Evolutionary conservation across 2,329 filamentous ascomycete species (phyloP).

Genomic region (Nothopassalora personata): DNA sequence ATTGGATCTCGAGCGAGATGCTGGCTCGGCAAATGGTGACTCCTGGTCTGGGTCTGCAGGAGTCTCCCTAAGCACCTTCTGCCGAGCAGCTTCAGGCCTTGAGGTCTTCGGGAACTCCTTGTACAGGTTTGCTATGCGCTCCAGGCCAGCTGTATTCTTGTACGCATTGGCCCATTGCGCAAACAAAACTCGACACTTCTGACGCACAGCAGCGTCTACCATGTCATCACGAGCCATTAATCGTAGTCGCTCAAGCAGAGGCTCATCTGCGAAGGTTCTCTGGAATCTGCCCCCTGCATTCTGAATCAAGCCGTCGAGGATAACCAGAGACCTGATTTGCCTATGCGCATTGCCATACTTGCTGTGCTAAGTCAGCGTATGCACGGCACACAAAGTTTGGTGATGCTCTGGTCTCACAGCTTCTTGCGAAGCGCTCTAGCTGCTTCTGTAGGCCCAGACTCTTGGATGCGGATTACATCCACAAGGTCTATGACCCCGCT

Average conservation of each 20-base stretch:
- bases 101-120: slow-evolving; percentile 62
- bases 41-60: slow-evolving; percentile 56
- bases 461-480: slow-evolving; percentile 86
- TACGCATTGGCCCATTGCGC: slow-evolving; percentile 80
- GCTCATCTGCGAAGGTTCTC: slow-evolving; percentile 81
- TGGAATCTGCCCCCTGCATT: slow-evolving; percentile 88
- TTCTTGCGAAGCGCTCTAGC: slow-evolving; percentile 93
- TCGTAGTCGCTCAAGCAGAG: slow-evolving; percentile 81
- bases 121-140: slow-evolving; percentile 73
- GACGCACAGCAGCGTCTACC: slow-evolving; percentile 77
- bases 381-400: background rate
- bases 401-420: slow-evolving; percentile 50
- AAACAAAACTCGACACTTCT: slow-evolving; percentile 84
- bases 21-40: slow-evolving; percentile 19
- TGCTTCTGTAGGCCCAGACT: slow-evolving; percentile 79
- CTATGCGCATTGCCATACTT: slow-evolving; percentile 96
- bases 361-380: slow-evolving; percentile 35
- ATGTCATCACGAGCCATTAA: slow-evolving; percentile 80
- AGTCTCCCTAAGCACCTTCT: slow-evolving; percentile 75
- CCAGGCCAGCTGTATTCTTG: slow-evolving; percentile 72
- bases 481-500: slow-evolving; percentile 90
- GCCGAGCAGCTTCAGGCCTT: slow-evolving; percentile 62
- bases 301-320: slow-evolving; percentile 89
- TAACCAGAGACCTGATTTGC: slow-evolving; percentile 79
- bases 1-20: slow-evolving; percentile 13